Evolutionary conservation across 208 protist genomes (phyloP).

Genomic region (Giardia duodenalis): DNA sequence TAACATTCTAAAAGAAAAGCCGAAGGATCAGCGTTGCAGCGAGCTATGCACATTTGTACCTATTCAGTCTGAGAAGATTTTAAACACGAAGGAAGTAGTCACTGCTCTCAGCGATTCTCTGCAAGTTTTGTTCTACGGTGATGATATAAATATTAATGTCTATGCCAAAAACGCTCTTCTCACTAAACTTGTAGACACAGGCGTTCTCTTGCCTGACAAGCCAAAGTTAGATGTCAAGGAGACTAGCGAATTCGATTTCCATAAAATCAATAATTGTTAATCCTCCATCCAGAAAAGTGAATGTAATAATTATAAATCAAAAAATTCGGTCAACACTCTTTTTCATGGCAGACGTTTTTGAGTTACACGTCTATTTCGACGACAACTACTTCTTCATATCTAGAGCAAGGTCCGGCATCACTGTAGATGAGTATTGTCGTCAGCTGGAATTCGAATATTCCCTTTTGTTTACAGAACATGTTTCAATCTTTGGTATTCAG

Average conservation of each 20-base stretch:
- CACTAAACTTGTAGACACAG: neutral
- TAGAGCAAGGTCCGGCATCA: too few species aligned
- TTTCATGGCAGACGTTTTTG: neutral
- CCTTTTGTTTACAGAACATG: slow-evolving; percentile 6
- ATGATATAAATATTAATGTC: neutral
- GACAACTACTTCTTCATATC: slow-evolving; percentile 15
- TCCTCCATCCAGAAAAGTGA: too few species aligned
- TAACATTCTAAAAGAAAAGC: too few species aligned
- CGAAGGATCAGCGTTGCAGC: too few species aligned
- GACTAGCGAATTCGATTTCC: neutral
- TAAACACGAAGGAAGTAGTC: too few species aligned
- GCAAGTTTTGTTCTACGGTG: neutral
- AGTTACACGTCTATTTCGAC: slow-evolving; percentile 18
- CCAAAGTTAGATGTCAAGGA: neutral
- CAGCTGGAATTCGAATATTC: neutral
- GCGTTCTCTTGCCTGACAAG: neutral
- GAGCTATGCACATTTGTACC: too few species aligned
- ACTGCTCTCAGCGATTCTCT: too few species aligned
- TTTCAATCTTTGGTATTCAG: neutral
- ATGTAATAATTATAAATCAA: too few species aligned
- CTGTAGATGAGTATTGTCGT: neutral
- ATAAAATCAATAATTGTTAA: neutral
- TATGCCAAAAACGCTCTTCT: neutral
- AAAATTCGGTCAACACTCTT: too few species aligned
- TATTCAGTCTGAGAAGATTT: too few species aligned